Evolutionary conservation across 768 basidiomycete genomes (phyloP).

Genomic region (Nidula microcarpa): DNA sequence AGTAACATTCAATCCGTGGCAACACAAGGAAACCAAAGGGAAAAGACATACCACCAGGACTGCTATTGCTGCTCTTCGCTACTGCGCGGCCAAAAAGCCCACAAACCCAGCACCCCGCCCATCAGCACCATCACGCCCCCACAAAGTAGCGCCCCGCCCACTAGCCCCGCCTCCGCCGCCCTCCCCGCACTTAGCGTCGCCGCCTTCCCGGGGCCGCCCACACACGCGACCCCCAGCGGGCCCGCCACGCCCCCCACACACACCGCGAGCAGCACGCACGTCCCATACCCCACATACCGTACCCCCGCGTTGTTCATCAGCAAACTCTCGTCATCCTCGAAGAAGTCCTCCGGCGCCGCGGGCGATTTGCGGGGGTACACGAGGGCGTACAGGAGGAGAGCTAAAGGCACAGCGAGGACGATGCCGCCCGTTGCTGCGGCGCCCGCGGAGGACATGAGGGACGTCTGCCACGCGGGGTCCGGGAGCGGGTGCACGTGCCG

Average conservation of each 20-base stretch:
- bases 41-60: too few relatives aligned
- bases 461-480: constrained; percentile 12
- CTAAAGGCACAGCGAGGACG: constrained; percentile 28
- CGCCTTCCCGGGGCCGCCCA: constrained; percentile 9
- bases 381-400: constrained; percentile 24
- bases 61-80: too few relatives aligned
- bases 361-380: constrained; percentile 14
- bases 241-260: constrained; percentile 22
- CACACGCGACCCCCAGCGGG: constrained; percentile 28
- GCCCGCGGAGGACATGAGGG: constrained; percentile 23
- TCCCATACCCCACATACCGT: constrained; percentile 11
- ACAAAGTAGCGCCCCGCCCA: constrained; percentile 22
- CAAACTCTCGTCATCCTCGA: constrained; percentile 22
- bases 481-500: constrained; percentile 12
- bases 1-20: too few relatives aligned
- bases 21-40: too few relatives aligned
- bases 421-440: constrained; percentile 29
- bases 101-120: constrained; percentile 6
- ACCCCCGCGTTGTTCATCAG: constrained; percentile 2
- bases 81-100: constrained; percentile 12
- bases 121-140: constrained; percentile 9
- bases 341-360: constrained; percentile 25
- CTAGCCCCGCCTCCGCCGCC: constrained; percentile 27
- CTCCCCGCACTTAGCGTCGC: constrained; percentile 18
- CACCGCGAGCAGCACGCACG: constrained; percentile 12